Evolutionary conservation across 148 eudicot species (phyloP), one percentile per base, ranked within the genome.

Genomic region (Amaranthus cruentus): DNA sequence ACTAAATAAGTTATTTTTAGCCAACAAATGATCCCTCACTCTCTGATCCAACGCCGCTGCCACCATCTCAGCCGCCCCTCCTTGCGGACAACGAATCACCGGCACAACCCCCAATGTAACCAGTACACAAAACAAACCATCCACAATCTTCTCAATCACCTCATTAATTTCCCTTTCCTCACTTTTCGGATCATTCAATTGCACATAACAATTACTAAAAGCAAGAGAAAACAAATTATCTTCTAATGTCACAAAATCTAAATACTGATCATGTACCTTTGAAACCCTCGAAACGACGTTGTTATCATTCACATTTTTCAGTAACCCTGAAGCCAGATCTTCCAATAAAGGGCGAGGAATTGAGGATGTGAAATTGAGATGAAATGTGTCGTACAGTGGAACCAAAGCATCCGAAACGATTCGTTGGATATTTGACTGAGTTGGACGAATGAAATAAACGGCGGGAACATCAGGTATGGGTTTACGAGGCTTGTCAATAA

Each of bases 11-110:
- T 93, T 93, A 73, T 93, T 93, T 84, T 93, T 93, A 1, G 84
- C 86, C 85, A 91, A 69, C 73, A 95, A 80, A 86, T 95, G 98
- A 69, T 95, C 98, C 64, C 97, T 83, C 73, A 95, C 59, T 66
- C 85, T 86, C 85, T 95, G 97, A 86, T 95, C 98, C 74, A 95
- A 81, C 79, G 84, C 79, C 4, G 89, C 85, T 0, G 96, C 96
- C 12, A 95, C 98, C 98, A 95, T 87, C 82, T 95, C 98, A 0
- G 98, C 96, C 0, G 97, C 93, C 43, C 97, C 98, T n/a, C 98
- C 98, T 5, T 86, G 79, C 2, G 96, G 93, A n/a, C 96, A 88
- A 82, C 93, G 73, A 62, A 95, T 90, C 51, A 95, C 71, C 6
- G 98, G 98, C 62, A 95, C 97, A 53, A 91, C 98, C 9, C 83